phyloP scores from a whole-genome alignment of 305 asterid species.

The Stenogyne calaminthoides region DNA sequence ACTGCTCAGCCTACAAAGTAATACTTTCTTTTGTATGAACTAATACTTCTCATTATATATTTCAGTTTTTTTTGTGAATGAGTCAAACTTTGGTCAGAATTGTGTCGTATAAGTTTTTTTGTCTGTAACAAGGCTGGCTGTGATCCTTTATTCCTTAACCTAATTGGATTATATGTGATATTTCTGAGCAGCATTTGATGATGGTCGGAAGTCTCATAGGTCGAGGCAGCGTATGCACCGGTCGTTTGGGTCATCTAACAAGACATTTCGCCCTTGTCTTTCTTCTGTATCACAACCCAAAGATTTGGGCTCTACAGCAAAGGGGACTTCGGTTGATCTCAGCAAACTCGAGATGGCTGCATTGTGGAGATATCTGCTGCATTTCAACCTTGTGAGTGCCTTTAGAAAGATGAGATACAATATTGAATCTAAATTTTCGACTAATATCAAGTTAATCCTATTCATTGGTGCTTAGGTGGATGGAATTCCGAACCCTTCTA shows the following conservation, averaged over 20 bases:
- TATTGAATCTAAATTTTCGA: neutral
- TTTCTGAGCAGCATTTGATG: slow-evolving; percentile 63
- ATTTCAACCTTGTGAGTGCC: slow-evolving; percentile 81
- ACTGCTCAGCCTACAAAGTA: no score
- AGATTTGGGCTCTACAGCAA: slow-evolving; percentile 58
- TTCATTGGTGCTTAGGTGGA: slow-evolving; percentile 50
- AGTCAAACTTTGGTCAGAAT: no score
- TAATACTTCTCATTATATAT: no score
- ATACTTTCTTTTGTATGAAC: no score
- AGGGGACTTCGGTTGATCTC: slow-evolving; percentile 74
- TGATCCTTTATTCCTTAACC: neutral
- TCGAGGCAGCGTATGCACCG: slow-evolving; percentile 66
- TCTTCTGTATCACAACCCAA: slow-evolving; percentile 70
- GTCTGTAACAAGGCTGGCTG: no score
- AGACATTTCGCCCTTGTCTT: slow-evolving; percentile 57
- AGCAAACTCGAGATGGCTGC: slow-evolving; percentile 92
- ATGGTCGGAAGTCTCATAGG: slow-evolving; percentile 67
- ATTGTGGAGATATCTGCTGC: slow-evolving; percentile 76
- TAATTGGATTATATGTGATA: slow-evolving; percentile 14
- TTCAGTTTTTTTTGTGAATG: no score
- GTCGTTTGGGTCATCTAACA: slow-evolving; percentile 44
- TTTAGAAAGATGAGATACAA: neutral
- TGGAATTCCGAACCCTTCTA: slow-evolving; percentile 73
- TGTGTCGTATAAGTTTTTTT: neutral
- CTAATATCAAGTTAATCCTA: neutral